Conservation (phyloP, 2,329 filamentous ascomycete species). For the Plenodomus biglobosus region DNA sequence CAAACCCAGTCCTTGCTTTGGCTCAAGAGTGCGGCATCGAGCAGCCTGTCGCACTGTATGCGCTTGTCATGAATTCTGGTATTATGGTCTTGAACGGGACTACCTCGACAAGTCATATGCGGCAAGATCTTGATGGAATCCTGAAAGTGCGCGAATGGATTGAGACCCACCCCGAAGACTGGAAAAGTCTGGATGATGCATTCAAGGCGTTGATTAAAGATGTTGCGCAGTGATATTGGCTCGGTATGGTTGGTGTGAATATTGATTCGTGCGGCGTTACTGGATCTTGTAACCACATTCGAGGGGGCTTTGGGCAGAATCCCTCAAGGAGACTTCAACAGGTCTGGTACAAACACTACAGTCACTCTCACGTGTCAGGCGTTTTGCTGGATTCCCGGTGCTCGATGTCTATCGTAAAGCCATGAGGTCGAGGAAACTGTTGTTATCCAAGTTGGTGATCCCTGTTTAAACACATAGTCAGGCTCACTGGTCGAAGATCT, state of each 20-base stretch:
- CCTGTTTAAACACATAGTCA: no score
- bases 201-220: constrained; percentile 18
- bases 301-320: no score
- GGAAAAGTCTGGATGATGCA: constrained; percentile 45
- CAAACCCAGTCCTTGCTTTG: constrained; percentile 53
- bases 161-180: constrained; percentile 50
- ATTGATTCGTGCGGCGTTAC: no score
- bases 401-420: constrained; percentile 16
- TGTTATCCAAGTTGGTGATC: no score
- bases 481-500: no score
- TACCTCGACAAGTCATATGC: constrained; percentile 55
- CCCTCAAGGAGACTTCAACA: no score
- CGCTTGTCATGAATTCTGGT: constrained; percentile 57
- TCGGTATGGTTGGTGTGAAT: neutral
- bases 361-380: constrained; percentile 5
- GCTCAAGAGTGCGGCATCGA: constrained; percentile 48
- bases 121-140: constrained; percentile 53
- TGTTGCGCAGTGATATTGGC: neutral
- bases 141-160: constrained; percentile 48
- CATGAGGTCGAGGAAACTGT: constrained; percentile 26
- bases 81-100: constrained; percentile 60
- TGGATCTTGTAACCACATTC: no score
- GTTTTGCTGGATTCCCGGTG: constrained; percentile 18
- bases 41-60: constrained; percentile 56
- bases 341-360: no score